A percentile compares a stretch with the other conserved stretches of the same genome.
These are phyloP conservation scores for Smittium mucronatum DNA, from an alignment of 371 early-diverging fungal genomes.

Conservation along the genomic window DNA sequence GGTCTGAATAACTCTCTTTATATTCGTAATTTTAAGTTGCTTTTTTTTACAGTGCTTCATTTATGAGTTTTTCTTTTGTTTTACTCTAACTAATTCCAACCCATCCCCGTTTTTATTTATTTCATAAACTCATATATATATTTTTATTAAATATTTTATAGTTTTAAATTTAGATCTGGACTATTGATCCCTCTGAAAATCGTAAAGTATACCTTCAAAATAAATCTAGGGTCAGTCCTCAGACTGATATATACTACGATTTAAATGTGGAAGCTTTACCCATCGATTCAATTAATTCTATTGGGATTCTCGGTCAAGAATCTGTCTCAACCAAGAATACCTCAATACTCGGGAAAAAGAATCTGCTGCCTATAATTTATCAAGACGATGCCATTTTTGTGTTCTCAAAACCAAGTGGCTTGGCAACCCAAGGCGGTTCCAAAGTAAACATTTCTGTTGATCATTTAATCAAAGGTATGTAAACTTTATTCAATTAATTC, in stretches of 20 bases:
- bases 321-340: not conserved
- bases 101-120: not conserved
- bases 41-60: too few species aligned
- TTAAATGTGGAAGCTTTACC: not conserved
- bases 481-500: too few species aligned
- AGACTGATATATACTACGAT: not conserved
- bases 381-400: conserved; percentile 21
- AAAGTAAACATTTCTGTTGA: not conserved
- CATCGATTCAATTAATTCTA: not conserved
- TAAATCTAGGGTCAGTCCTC: not conserved
- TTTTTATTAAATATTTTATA: not conserved
- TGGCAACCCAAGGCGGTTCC: conserved; percentile 37
- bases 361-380: conserved; percentile 16
- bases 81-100: too few species aligned
- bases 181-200: not conserved
- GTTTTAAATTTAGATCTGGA: not conserved
- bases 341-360: not conserved
- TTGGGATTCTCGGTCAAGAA: not conserved
- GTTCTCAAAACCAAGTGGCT: conserved; percentile 36
- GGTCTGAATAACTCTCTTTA: too few species aligned
- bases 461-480: not conserved
- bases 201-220: not conserved
- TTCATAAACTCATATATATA: not conserved
- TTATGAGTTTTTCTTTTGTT: too few species aligned
- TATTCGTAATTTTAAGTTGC: too few species aligned